These are phyloP conservation scores for Geoglossum cookeanum DNA, from an alignment of 2,329 filamentous ascomycete species.

Conservation along the genomic window DNA sequence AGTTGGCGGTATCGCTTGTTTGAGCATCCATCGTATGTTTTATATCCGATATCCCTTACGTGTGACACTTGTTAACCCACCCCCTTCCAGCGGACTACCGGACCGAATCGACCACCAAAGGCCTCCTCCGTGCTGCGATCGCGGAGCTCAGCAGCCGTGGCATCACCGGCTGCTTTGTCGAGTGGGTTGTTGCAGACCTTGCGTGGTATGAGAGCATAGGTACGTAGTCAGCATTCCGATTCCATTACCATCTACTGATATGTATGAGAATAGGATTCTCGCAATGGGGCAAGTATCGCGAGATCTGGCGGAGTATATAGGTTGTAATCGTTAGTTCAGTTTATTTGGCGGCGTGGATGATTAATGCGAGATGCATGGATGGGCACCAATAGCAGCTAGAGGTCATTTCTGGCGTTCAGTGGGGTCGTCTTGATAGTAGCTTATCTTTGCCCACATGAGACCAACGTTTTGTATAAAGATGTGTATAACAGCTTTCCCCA, in stretches of 20 bases:
- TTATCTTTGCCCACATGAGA: neutral
- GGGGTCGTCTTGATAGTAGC: neutral
- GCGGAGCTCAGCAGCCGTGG: slow-evolving; percentile 13
- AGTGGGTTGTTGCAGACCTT: slow-evolving; percentile 12
- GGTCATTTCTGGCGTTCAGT: neutral
- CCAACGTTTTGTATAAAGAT: neutral
- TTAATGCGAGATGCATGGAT: neutral
- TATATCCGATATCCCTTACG: neutral
- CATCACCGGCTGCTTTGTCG: slow-evolving; percentile 14
- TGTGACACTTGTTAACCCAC: neutral
- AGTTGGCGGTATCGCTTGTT: slow-evolving; percentile 14
- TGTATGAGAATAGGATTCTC: slow-evolving; percentile 7
- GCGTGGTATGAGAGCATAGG: slow-evolving; percentile 11
- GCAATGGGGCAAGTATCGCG: slow-evolving; percentile 12
- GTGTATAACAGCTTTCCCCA: neutral
- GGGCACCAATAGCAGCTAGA: neutral
- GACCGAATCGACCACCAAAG: slow-evolving; percentile 4
- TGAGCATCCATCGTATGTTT: slow-evolving; percentile 14
- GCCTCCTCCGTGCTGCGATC: slow-evolving; percentile 14
- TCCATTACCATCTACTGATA: neutral
- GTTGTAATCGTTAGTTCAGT: neutral
- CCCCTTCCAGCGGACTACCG: neutral
- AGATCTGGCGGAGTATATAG: slow-evolving; percentile 10
- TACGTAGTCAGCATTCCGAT: neutral
- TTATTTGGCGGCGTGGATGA: neutral